Base-by-base conservation (phyloP, 495 filamentous ascomycete genomes). In the Clohesyomyces aquaticus region DNA sequence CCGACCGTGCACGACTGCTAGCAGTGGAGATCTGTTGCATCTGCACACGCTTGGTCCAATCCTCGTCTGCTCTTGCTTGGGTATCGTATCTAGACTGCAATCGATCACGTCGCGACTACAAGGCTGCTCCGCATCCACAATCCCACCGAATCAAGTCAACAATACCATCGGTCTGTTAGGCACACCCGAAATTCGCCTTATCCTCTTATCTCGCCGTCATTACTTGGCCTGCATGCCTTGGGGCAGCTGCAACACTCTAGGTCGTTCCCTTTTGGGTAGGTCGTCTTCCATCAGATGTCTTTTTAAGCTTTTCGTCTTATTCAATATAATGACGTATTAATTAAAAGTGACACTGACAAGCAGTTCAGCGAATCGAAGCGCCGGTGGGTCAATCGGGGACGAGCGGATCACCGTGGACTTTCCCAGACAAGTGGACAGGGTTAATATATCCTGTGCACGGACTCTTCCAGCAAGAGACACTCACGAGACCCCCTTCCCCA, bases 271-370 rank as follows among this genome's bases (percentile, higher is more conserved):
- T 66, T 66, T 46, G 25, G 63, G 63, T 61, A 66, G 63, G 63
- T 66, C n/a, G 3, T 54, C 25, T 22, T 9, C 27, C 2, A 46
- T 21, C 62, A 53, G 23, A 41, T 29, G 42, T 59, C 25, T 23
- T 11, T 55, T 61, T 47, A 66, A 66, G 49, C 49, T 61, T n/a
- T 66, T 57, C 57, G 58, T 61, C 46, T 61, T 66, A 61, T 61
- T 66, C 51, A 61, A 61, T 43, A 55, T 26, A 53, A 61, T 61
- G 63, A 61, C 50, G 58, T 49, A 61, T 61, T 55, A 49, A 61
- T 50, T 66, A 50, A 66, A 42, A 22, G 23, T 27, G 48, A 22
- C 63, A 55, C 29, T 55, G 63, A 4, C 18, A 49, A 8, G 21
- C 18, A 16, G 23, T n/a, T 41, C 50, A 51, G 28, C 56, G 51